phyloP scores from a whole-genome alignment of 768 basidiomycete species.

The Mycena metata region DNA sequence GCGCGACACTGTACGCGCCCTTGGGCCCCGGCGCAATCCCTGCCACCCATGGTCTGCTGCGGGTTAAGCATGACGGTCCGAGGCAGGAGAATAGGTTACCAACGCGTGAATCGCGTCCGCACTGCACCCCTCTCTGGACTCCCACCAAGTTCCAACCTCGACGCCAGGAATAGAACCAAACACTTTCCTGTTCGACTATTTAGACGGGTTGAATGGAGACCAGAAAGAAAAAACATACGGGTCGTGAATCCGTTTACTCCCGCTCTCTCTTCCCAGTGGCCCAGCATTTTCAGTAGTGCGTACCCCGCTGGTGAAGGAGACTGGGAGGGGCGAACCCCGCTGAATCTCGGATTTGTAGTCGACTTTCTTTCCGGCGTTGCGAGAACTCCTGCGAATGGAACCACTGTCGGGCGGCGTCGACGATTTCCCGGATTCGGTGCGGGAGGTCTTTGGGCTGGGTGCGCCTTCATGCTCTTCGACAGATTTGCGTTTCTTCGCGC shows the following conservation, averaged over 20 bases:
- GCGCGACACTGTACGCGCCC: conserved; percentile 88
- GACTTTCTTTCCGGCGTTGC: conserved; percentile 70
- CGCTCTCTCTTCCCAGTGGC: conserved; percentile 51
- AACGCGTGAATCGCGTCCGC: conserved; percentile 88
- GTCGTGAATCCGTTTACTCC: conserved; percentile 55
- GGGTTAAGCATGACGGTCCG: conserved; percentile 16
- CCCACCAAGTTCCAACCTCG: conserved; percentile 88
- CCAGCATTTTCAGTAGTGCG: conserved; percentile 52
- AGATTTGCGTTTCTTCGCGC: conserved; percentile 58
- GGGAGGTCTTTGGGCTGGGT: conserved; percentile 47
- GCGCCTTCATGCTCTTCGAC: conserved; percentile 41
- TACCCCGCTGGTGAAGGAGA: conserved; percentile 56
- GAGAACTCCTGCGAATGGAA: conserved; percentile 71
- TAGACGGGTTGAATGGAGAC: conserved; percentile 1
- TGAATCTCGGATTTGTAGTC: conserved; percentile 66
- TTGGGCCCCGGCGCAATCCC: conserved; percentile 78
- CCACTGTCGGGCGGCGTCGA: conserved; percentile 32
- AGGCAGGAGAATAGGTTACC: conserved; percentile 45
- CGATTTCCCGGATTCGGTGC: conserved; percentile 44
- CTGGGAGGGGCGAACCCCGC: conserved; percentile 50
- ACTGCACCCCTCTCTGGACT: conserved; percentile 77
- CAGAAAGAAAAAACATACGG: conserved; percentile 59
- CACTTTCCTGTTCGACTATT: conserved; percentile 65
- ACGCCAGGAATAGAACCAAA: conserved; percentile 88
- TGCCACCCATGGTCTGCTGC: conserved; percentile 80